Evolutionary conservation across 2,329 filamentous ascomycete genomes (phyloP).

Genomic region (Diaporthe helianthi): DNA sequence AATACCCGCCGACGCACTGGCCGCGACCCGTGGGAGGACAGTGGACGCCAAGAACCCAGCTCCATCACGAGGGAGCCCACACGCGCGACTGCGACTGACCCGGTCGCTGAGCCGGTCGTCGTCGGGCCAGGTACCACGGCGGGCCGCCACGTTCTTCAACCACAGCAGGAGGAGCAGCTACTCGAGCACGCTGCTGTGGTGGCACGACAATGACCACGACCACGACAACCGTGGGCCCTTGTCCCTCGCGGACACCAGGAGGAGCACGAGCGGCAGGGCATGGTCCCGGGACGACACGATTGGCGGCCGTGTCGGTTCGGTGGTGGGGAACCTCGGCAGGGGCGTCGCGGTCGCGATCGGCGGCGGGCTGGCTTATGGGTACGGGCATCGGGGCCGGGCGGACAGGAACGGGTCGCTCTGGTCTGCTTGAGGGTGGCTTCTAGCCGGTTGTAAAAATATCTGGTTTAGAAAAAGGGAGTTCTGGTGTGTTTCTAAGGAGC

Average conservation of each 20-base stretch:
- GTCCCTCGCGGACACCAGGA: not conserved
- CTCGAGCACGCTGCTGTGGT: slow-evolving; percentile 15
- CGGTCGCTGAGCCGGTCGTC: not conserved
- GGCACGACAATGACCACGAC: not conserved
- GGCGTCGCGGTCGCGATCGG: slow-evolving; percentile 2
- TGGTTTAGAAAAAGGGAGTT: not conserved
- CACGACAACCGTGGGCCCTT: not conserved
- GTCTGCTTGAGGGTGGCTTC: not conserved
- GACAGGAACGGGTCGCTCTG: not conserved
- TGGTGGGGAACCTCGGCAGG: slow-evolving; percentile 5
- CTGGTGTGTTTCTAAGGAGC: not conserved
- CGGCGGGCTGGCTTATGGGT: slow-evolving; percentile 5
- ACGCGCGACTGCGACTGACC: not conserved
- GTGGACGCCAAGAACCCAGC: not conserved
- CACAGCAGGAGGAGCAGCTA: slow-evolving; percentile 23
- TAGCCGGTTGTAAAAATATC: not conserved
- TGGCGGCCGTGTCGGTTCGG: not conserved
- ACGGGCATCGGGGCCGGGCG: not conserved
- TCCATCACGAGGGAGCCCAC: not conserved
- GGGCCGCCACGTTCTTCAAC: not conserved
- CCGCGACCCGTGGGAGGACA: slow-evolving; percentile 1
- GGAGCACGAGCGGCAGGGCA: not conserved
- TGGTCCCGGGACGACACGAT: not conserved
- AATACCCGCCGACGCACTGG: not conserved
- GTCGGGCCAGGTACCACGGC: not conserved